These are phyloP conservation scores for Hortaea sp. DNA, from an alignment of 2,329 filamentous ascomycete genomes.

Conservation along the genomic window DNA sequence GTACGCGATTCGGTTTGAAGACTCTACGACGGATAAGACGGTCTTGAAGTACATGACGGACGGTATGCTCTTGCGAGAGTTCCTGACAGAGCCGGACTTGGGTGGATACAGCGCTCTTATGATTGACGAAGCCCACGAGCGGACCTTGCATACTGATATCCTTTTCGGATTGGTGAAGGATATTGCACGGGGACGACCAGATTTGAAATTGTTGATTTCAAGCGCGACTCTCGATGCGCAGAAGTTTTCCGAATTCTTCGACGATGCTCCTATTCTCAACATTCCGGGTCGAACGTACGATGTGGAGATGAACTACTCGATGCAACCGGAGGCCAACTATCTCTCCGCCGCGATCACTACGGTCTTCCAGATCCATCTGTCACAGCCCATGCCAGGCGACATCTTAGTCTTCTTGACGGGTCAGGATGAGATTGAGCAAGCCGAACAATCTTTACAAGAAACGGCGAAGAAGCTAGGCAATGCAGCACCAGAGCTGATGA, in stretches of 20 bases:
- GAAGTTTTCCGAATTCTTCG: slow-evolving; percentile 86
- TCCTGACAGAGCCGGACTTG: slow-evolving; percentile 79
- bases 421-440: slow-evolving; percentile 90
- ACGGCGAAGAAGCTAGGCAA: slow-evolving; percentile 78
- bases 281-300: slow-evolving; percentile 83
- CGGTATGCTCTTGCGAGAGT: slow-evolving; percentile 83
- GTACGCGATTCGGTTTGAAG: slow-evolving; percentile 91
- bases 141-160: slow-evolving; percentile 85
- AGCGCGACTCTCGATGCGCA: slow-evolving; percentile 91
- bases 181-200: slow-evolving; percentile 68
- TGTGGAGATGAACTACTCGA: slow-evolving; percentile 85
- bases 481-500: slow-evolving; percentile 75
- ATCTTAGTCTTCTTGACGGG: slow-evolving; percentile 92
- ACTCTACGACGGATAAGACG: slow-evolving; percentile 83
- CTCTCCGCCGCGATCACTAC: slow-evolving; percentile 84
- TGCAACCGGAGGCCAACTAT: slow-evolving; percentile 88
- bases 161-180: slow-evolving; percentile 82
- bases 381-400: slow-evolving; percentile 66
- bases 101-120: slow-evolving; percentile 78
- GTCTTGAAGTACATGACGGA: slow-evolving; percentile 95
- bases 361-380: slow-evolving; percentile 88
- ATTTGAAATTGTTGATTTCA: slow-evolving; percentile 83
- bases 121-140: slow-evolving; percentile 96
- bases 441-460: slow-evolving; percentile 72
- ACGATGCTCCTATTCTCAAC: slow-evolving; percentile 87